A percentile compares a stretch with the other conserved stretches of the same genome.
These are phyloP conservation scores for Malus hybrid DNA, from an alignment of 331 rosid species.

Conservation along the genomic window DNA sequence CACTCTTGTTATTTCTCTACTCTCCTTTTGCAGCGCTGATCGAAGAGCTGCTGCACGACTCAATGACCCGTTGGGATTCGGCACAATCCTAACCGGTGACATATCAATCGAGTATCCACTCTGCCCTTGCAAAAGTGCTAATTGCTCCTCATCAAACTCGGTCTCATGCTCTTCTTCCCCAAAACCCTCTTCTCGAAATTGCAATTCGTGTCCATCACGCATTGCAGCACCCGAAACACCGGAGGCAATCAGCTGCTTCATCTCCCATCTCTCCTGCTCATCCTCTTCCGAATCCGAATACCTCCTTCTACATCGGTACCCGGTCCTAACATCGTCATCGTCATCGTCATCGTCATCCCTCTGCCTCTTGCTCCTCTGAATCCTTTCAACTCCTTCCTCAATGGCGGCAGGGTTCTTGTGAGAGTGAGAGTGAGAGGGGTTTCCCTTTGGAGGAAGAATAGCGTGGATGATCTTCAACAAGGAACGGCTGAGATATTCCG, in stretches of 20 bases:
- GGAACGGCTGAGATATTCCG: constrained; percentile 50
- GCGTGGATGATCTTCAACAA: constrained; percentile 56
- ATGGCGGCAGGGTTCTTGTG: constrained; percentile 4
- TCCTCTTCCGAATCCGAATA: constrained; percentile 33
- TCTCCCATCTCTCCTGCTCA: constrained; percentile 90
- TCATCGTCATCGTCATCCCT: not conserved
- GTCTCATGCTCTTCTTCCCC: constrained; percentile 87
- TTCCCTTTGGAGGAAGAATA: constrained; percentile 46
- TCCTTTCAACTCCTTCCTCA: not conserved
- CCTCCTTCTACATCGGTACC: not conserved
- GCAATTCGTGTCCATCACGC: constrained; percentile 41
- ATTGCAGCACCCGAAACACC: constrained; percentile 63
- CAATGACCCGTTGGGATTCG: constrained; percentile 85
- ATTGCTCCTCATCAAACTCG: constrained; percentile 80
- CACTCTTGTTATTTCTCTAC: constrained; percentile 80
- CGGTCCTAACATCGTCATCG: not conserved
- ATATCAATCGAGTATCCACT: constrained; percentile 68
- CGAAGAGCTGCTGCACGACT: constrained; percentile 88
- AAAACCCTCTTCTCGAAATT: constrained; percentile 76
- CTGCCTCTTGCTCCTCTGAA: constrained; percentile 12
- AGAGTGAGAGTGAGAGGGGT: not conserved
- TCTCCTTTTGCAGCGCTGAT: constrained; percentile 81
- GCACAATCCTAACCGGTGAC: constrained; percentile 83
- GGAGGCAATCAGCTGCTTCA: constrained; percentile 74
- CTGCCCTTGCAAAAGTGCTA: constrained; percentile 70